Evolutionary conservation across 345 rosid genomes (phyloP), one percentile per base, ranked within the genome.

Genomic region (Erysimum cheiranthoides): DNA sequence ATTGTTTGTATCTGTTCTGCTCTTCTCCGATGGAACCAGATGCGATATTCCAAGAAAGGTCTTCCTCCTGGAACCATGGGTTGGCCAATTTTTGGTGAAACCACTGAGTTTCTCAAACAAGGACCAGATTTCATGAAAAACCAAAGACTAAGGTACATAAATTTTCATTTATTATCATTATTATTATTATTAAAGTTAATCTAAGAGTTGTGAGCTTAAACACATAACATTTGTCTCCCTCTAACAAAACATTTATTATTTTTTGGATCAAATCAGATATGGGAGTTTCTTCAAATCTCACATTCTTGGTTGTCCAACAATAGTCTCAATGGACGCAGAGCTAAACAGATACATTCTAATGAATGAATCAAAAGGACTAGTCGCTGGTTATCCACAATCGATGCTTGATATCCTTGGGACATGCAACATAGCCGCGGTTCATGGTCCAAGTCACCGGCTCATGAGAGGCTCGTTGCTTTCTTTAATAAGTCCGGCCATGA

Each of bases 61-160:
- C 85, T 92, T 31, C 98, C 99, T 71, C 96, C 94, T 2, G 99
- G 99, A 2, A 92, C 97, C 39, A 95, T 95, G 99, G 99, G 99
- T 13, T 95, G 99, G 99, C 98, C 99, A 0, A 70, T 95, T 69
- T 88, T 90, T 75, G 99, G 99, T 4, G 99, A 95, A 79, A 95
- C 99, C 66, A 88, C 98, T 9, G 99, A 92, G 83, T 95, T 95
- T 68, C 93, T 95, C 25, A 95, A 84, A 54, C 97, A 92, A 80
- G 99, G 99, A 12, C 99, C 99, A 2, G 83, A 85, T 83, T 95
- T 95, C 86, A 92, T 95, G 96, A 95, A 87, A 72, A 87, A 85
- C 79, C 92, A 90, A 57, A 81, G 97, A 75, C 87, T 86, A 49
- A 88, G 99, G 99, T 92, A 52, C 13, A 42, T 5, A 30, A 25